Evolutionary conservation across 257 asterid species (phyloP).

Genomic region (Capsicum baccatum): DNA sequence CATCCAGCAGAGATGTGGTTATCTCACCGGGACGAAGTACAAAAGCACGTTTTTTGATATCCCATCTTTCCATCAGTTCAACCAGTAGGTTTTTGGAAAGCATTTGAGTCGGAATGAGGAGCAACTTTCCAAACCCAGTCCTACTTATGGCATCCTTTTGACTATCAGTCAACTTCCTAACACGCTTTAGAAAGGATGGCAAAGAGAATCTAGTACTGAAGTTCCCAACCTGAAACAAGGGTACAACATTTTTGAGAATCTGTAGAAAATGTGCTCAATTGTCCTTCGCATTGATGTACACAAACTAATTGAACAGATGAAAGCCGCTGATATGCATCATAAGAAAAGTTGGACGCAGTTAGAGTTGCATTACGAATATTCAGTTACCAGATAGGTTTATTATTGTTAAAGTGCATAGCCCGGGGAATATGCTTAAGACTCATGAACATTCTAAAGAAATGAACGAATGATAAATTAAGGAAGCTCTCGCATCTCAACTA

Average conservation of each 20-base stretch:
- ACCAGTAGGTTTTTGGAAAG: constrained; percentile 35
- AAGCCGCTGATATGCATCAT: not conserved
- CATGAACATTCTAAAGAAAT: not conserved
- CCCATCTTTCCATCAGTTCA: constrained; percentile 43
- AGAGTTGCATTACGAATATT: not conserved
- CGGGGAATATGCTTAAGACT: not conserved
- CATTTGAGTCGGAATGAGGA: constrained; percentile 35
- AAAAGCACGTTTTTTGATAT: constrained; percentile 29
- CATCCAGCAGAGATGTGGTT: constrained; percentile 35
- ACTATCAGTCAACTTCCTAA: constrained; percentile 27
- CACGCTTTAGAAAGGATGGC: constrained; percentile 39
- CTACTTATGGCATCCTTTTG: constrained; percentile 36
- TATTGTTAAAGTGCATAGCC: not conserved
- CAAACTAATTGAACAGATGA: not conserved
- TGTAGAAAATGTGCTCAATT: not conserved
- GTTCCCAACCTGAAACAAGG: constrained; percentile 36
- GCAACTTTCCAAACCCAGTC: constrained; percentile 37
- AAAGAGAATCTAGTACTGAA: constrained; percentile 40
- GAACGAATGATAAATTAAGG: not conserved
- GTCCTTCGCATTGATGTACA: not conserved
- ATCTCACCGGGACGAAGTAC: constrained; percentile 34
- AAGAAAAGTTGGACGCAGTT: not conserved
- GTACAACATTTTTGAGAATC: not conserved
- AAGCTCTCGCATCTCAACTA: too few relatives aligned
- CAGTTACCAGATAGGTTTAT: not conserved